Evolutionary conservation across 2,329 filamentous ascomycete species (phyloP), one percentile per base, ranked within the genome.

Genomic region (Coniochaeta hoffmannii): DNA sequence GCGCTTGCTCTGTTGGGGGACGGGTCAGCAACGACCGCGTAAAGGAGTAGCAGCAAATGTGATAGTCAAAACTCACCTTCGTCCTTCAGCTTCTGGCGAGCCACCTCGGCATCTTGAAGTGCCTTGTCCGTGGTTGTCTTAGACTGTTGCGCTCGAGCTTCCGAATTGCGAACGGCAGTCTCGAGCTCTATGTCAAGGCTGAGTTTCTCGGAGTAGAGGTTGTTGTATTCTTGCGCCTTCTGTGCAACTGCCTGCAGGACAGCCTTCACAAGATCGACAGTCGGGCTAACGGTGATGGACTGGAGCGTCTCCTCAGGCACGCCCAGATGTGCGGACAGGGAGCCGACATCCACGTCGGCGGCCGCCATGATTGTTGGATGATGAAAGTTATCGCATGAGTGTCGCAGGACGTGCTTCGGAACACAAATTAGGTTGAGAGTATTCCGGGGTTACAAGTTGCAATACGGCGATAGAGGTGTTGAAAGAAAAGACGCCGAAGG

Each of bases 111-210:
- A 61, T 97, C 92, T 61, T 89, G 88, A 58, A 92, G 79, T 10
- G 88, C 87, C 69, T 93, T 93, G 59, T 95, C 90, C 46, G 90
- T 82, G 1, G 88, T 89, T 6, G 82, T 79, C 72, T 94, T 96
- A 68, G 94, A 84, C 9, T 86, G 83, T 66, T 93, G 90, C 61
- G 86, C 86, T 71, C 91, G 89, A 24, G 87, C 85, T 68, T 97
- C 93, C 57, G 88, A 87, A 61, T 83, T 88, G 63, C 91, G 87
- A 50, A 96, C 87, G 17, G 87, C 88, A 70, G 90, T 94, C 70
- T 99, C 94, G 8, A 97, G 81, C 75, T 97, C 92, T 46, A 99
- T 94, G 65, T 96, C 90, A 49, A 89, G 77, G 62, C 90, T 87
- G 46, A 97, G 80, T 73, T 97, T 97, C 61, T 96, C 89, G 10